A percentile compares a stretch with the other conserved stretches of the same genome.
phyloP scores from a whole-genome alignment of 2,329 filamentous ascomycete species.

The Acephala macrosclerotiorum region DNA sequence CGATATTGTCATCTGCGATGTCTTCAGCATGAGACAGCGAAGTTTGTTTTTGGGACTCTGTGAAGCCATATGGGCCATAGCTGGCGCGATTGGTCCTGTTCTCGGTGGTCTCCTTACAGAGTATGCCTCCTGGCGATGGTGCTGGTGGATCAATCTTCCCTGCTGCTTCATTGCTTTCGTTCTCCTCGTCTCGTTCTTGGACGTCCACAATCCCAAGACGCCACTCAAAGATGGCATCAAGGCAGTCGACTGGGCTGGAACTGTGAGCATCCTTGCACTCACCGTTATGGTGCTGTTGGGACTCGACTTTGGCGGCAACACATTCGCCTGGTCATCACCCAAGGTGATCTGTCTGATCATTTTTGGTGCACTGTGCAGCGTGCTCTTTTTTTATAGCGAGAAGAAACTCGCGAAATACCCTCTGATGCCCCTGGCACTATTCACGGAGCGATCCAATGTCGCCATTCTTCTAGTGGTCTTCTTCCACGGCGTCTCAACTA shows the following conservation, averaged over 20 bases:
- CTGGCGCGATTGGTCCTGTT: conserved; percentile 49
- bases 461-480: conserved; percentile 72
- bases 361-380: conserved; percentile 69
- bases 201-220: conserved; percentile 67
- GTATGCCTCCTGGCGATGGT: conserved; percentile 66
- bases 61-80: conserved; percentile 67
- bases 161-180: conserved; percentile 49
- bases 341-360: conserved; percentile 80
- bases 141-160: conserved; percentile 63
- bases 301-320: conserved; percentile 80
- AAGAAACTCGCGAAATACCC: conserved; percentile 76
- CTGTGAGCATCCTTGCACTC: conserved; percentile 69
- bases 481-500: conserved; percentile 65
- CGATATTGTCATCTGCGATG: conserved; percentile 59
- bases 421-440: conserved; percentile 77
- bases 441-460: conserved; percentile 70
- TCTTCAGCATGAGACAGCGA: conserved; percentile 54
- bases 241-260: conserved; percentile 66
- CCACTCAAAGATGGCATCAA: conserved; percentile 64
- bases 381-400: conserved; percentile 71
- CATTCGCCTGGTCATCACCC: conserved; percentile 73
- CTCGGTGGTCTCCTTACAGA: conserved; percentile 71
- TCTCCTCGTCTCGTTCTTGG: conserved; percentile 65
- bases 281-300: conserved; percentile 86
- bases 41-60: conserved; percentile 67